phyloP scores from a whole-genome alignment of 1,284 basidiomycete genomes.

The Malassezia japonica region DNA sequence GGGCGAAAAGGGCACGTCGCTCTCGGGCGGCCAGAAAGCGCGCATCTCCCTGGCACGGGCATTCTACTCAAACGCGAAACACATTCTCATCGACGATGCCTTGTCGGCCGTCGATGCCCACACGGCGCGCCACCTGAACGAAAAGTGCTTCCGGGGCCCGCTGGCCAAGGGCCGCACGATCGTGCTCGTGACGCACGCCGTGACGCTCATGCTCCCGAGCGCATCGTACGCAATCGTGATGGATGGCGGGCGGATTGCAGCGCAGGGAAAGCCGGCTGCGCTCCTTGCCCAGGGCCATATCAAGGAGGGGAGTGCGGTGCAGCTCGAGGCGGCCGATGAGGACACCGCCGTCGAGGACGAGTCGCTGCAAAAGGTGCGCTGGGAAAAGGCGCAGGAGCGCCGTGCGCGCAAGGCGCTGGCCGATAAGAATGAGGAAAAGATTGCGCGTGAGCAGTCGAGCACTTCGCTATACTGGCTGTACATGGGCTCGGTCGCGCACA shows the following conservation, averaged over 20 bases:
- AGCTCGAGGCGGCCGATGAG: conserved; percentile 17
- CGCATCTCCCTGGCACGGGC: conserved; percentile 65
- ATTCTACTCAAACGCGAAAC: conserved; percentile 78
- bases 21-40: conserved; percentile 87
- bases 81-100: conserved; percentile 80
- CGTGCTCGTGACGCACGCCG: conserved; percentile 77
- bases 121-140: conserved; percentile 66
- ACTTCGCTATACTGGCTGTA: conserved; percentile 38
- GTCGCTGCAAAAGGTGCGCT: conserved; percentile 28
- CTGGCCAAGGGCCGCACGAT: conserved; percentile 61
- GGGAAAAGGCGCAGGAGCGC: conserved; percentile 23
- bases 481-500: conserved; percentile 26
- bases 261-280: conserved; percentile 58
- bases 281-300: conserved; percentile 32
- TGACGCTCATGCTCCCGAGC: conserved; percentile 63
- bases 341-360: conserved; percentile 15
- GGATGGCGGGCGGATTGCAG: conserved; percentile 64
- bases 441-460: conserved; percentile 32
- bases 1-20: conserved; percentile 62
- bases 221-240: conserved; percentile 63
- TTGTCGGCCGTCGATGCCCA: conserved; percentile 81
- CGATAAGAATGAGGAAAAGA: conserved; percentile 41
- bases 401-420: conserved; percentile 16
- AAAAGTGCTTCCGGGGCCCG: conserved; percentile 59
- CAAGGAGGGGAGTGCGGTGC: conserved; percentile 4